Percentiles rank a stretch among this genome's conserved stretches.
phyloP scores from a whole-genome alignment of 352 stramenopile species.

The Globisporangium radiosum region DNA sequence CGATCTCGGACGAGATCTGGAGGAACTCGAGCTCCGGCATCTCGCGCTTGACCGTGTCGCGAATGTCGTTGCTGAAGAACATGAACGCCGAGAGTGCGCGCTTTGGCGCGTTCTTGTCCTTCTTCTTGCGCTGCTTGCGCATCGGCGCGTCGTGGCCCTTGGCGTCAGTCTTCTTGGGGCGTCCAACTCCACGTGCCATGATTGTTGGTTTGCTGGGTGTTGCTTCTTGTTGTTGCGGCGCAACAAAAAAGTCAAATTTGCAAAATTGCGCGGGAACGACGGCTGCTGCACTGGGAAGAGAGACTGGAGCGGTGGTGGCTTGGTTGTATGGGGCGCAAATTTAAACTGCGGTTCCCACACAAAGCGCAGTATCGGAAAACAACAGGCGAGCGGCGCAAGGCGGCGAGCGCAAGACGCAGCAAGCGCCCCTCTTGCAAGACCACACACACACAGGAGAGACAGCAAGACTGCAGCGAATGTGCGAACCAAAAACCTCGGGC shows the following conservation, averaged over 20 bases:
- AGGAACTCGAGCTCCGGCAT: constrained; percentile 83
- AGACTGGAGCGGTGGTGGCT: constrained; percentile 1
- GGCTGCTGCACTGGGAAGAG: background rate
- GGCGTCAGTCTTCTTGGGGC: constrained; percentile 59
- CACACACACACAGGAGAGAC: background rate
- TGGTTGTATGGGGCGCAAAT: constrained; percentile 47
- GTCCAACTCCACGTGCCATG: constrained; percentile 62
- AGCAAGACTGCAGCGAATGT: background rate
- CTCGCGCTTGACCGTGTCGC: constrained; percentile 84
- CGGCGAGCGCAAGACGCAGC: background rate
- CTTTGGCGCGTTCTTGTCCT: constrained; percentile 90
- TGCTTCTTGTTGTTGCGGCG: too few relatives aligned
- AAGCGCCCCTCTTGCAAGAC: background rate
- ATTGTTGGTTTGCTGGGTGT: constrained; percentile 9
- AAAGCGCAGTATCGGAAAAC: constrained; percentile 17
- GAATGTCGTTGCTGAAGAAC: constrained; percentile 89
- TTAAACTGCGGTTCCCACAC: constrained; percentile 41
- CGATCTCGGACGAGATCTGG: constrained; percentile 84
- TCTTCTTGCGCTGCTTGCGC: constrained; percentile 86
- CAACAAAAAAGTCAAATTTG: constrained; percentile 28
- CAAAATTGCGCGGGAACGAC: constrained; percentile 16
- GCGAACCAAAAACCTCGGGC: constrained; percentile 14
- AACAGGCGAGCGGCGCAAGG: constrained; percentile 7
- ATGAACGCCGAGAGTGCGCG: constrained; percentile 87
- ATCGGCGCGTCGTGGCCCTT: constrained; percentile 35